These are phyloP conservation scores for Talaromyces sp. DNA, from an alignment of 2,329 filamentous ascomycete genomes.

Conservation along the genomic window DNA sequence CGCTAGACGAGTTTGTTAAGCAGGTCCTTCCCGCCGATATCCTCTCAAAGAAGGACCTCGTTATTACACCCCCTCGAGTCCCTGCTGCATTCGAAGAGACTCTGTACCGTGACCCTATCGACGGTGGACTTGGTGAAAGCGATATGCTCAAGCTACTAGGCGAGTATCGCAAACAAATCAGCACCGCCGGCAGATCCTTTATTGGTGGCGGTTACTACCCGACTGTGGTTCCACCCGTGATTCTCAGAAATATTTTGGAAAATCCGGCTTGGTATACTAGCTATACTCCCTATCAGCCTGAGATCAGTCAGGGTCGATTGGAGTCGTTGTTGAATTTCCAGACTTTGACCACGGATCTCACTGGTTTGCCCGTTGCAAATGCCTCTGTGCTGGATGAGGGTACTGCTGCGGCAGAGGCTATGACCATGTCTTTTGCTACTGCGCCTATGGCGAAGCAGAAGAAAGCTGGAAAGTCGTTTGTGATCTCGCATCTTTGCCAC, in stretches of 20 bases:
- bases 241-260: conserved; percentile 88
- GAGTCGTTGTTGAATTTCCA: conserved; percentile 95
- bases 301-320: conserved; percentile 91
- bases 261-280: conserved; percentile 97
- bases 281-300: conserved; percentile 95
- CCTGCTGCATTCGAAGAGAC: conserved; percentile 28
- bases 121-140: conserved; percentile 47
- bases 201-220: conserved; percentile 87
- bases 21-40: conserved; percentile 82
- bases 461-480: conserved; percentile 71
- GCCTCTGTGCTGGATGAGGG: conserved; percentile 87
- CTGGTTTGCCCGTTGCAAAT: conserved; percentile 82
- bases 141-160: conserved; percentile 42
- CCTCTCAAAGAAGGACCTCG: conserved; percentile 62
- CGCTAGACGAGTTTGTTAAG: conserved; percentile 76
- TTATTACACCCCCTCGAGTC: conserved; percentile 51
- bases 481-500: conserved; percentile 79
- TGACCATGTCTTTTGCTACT: conserved; percentile 84
- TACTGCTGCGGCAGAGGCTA: conserved; percentile 89
- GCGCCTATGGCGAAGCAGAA: conserved; percentile 70
- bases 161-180: conserved; percentile 55
- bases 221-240: conserved; percentile 81
- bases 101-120: conserved; percentile 37
- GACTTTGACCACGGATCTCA: conserved; percentile 85
- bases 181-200: conserved; percentile 60